Evolutionary conservation across 1,284 basidiomycete species (phyloP).

Genomic region (Trametes pubescens): DNA sequence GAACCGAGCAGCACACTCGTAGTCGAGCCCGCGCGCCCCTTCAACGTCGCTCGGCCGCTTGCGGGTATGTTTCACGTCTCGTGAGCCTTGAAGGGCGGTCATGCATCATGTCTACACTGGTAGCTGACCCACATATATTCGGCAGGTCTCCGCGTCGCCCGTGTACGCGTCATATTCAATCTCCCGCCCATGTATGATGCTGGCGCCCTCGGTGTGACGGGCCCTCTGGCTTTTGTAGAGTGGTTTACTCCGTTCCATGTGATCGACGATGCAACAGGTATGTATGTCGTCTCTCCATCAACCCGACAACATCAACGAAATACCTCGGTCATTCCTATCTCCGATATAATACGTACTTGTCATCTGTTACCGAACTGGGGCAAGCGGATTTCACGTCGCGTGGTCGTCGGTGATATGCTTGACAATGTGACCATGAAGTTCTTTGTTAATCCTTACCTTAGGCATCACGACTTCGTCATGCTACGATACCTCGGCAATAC

Average conservation of each 20-base stretch:
- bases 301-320: constrained; percentile 1
- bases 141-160: constrained; percentile 10
- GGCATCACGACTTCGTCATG: constrained; percentile 15
- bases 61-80: not conserved
- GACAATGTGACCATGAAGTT: constrained; percentile 5
- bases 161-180: constrained; percentile 11
- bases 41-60: not conserved
- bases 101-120: no score
- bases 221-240: constrained; percentile 8
- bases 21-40: not conserved
- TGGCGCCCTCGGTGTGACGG: not conserved
- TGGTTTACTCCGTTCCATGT: constrained; percentile 18
- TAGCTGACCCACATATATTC: not conserved
- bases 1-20: not conserved
- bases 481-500: not conserved
- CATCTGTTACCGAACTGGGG: constrained; percentile 16
- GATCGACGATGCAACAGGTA: not conserved
- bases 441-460: constrained; percentile 14
- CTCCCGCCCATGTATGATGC: constrained; percentile 3
- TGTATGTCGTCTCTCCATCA: constrained; percentile 8
- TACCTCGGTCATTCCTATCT: constrained; percentile 6
- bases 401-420: not conserved
- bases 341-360: constrained; percentile 12
- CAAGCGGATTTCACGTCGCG: not conserved
- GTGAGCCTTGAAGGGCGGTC: no score